phyloP scores from a whole-genome alignment of 2,329 filamentous ascomycete genomes.

The Graphilbum sp. region DNA sequence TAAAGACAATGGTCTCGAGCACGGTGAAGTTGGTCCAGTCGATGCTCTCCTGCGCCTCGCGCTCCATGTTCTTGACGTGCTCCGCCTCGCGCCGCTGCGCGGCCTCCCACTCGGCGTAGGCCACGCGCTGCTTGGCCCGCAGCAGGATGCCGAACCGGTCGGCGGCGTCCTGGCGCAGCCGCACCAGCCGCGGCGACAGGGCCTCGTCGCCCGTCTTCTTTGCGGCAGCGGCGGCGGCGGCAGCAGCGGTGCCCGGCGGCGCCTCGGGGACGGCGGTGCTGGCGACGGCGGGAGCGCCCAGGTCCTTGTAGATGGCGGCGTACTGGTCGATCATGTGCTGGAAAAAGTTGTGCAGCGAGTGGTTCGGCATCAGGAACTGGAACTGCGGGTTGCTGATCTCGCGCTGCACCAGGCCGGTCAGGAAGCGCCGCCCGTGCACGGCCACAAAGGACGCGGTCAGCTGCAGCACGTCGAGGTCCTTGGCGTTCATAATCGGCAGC shows the following conservation, averaged over 20 bases:
- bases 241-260: constrained; percentile 8
- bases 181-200: constrained; percentile 50
- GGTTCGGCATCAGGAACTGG: constrained; percentile 86
- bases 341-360: constrained; percentile 94
- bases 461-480: constrained; percentile 61
- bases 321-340: constrained; percentile 88
- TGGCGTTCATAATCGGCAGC: constrained; percentile 93
- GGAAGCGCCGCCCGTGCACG: constrained; percentile 80
- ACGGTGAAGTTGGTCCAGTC: constrained; percentile 98
- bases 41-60: constrained; percentile 61
- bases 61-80: constrained; percentile 67
- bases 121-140: constrained; percentile 69
- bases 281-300: constrained; percentile 48
- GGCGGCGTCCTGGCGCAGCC: constrained; percentile 57
- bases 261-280: constrained; percentile 50
- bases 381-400: constrained; percentile 89
- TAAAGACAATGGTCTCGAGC: constrained; percentile 88
- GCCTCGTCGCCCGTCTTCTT: too few species aligned
- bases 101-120: constrained; percentile 74
- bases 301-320: constrained; percentile 44
- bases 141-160: constrained; percentile 70
- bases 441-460: constrained; percentile 85
- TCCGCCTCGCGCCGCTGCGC: constrained; percentile 83
- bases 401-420: constrained; percentile 76
- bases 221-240: constrained; percentile 50